Conservation (phyloP, 1,284 basidiomycete species). For the Melanopsichium pennsylvanicum region DNA sequence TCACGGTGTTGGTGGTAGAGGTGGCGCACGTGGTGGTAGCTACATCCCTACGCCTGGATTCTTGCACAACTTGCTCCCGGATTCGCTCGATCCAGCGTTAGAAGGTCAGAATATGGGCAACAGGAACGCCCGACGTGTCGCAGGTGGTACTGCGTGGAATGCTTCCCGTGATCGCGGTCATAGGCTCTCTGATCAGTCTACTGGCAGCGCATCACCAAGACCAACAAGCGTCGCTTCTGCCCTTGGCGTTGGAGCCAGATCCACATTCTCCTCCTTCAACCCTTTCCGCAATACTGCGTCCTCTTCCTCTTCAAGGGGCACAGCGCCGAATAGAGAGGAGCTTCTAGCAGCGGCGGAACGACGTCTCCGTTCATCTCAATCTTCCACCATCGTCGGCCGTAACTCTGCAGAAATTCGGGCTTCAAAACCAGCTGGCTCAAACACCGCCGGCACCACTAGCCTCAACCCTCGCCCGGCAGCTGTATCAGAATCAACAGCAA, state of each 20-base stretch:
- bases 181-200: conserved; percentile 16
- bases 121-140: conserved; percentile 38
- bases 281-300: conserved; percentile 23
- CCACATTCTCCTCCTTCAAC: conserved; percentile 20
- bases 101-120: conserved; percentile 37
- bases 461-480: conserved; percentile 18
- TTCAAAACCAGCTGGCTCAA: conserved; percentile 21
- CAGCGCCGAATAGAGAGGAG: conserved; percentile 39
- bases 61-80: conserved; percentile 36
- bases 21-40: conserved; percentile 26
- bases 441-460: conserved; percentile 15
- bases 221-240: conserved; percentile 25
- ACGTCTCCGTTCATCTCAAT: conserved; percentile 25
- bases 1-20: conserved; percentile 20
- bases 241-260: conserved; percentile 26
- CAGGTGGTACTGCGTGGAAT: conserved; percentile 42
- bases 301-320: background rate
- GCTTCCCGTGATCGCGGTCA: conserved; percentile 25
- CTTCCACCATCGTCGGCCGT: conserved; percentile 45
- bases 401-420: conserved; percentile 39
- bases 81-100: conserved; percentile 50
- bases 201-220: background rate
- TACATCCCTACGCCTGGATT: conserved; percentile 39
- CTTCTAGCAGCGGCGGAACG: conserved; percentile 54
- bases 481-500: conserved; percentile 2